Base-by-base conservation (phyloP, 2,329 filamentous ascomycete species). In the Lojkania enalia region DNA sequence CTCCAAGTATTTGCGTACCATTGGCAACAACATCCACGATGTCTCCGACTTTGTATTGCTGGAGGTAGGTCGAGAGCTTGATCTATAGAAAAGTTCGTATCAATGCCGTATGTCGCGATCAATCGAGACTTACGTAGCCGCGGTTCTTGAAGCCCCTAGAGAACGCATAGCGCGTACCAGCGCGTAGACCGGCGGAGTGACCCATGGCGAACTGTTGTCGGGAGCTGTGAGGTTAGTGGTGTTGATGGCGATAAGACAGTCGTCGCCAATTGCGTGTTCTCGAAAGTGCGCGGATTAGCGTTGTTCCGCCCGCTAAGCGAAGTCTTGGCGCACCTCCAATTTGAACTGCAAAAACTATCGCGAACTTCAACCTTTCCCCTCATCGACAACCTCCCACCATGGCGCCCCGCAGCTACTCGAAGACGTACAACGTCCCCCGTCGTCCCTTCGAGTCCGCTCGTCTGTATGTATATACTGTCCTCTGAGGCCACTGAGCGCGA, bases 381-480 rank as follows among this genome's bases (percentile, higher is more conserved):
- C 58, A 63, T 60, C 63, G 60, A 61, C 62, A 63, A 66, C 66
- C n/a, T n/a, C n/a, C n/a, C 58, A 71, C 56, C 61, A 76, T 75
- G 72, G 71, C 71, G 54, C 70, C 69, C 63, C 73, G 85, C 75
- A 87, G 86, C 70, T 96, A 96, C 83, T 95, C 88, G 76, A 99
- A 99, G 90, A 99, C 94, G 84, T 95, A 95, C 77, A 96, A 95
- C 87, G 90, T 95, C 83, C 91, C 92, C 73, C 84, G 87, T 80
- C 88, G 92, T 81, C 92, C 94, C 74, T 97, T 96, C 85, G 94
- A 97, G 88, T 92, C 91, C 79, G 94, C 94, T 82, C 94, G 94
- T 88, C 85, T 99, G 94, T 97, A 87, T 88, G 92, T 96, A 85
- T 57, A 50, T 20, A 48, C 27, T 46, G 38, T 46, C 40, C 57